Evolutionary conservation across 1,284 basidiomycete species (phyloP).

Genomic region (Fomitopsis betulina): DNA sequence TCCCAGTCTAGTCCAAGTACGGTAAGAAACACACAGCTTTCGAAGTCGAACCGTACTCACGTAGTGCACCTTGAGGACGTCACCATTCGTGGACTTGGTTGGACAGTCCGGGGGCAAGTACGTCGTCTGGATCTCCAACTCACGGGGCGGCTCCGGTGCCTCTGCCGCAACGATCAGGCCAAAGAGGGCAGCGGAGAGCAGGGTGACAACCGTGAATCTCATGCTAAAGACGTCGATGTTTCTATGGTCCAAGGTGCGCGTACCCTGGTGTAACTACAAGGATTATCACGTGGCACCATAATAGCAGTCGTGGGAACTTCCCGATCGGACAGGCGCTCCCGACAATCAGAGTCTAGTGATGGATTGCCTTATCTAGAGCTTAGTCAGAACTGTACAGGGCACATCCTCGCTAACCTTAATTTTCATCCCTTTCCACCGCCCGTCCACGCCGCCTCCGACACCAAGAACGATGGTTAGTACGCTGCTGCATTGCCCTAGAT

Average conservation of each 20-base stretch:
- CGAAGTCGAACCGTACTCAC: slow-evolving; percentile 40
- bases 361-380: slow-evolving; percentile 17
- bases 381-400: slow-evolving; percentile 37
- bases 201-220: slow-evolving; percentile 15
- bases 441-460: slow-evolving; percentile 25
- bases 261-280: not conserved
- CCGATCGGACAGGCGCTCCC: not conserved
- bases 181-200: slow-evolving; percentile 35
- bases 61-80: slow-evolving; percentile 74
- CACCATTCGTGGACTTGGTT: slow-evolving; percentile 56
- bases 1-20: slow-evolving; percentile 58
- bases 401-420: slow-evolving; percentile 28
- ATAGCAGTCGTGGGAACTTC: slow-evolving; percentile 15
- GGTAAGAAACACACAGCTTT: not conserved
- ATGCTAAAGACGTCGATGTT: slow-evolving; percentile 6
- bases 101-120: slow-evolving; percentile 57
- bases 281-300: not conserved
- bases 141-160: slow-evolving; percentile 40
- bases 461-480: slow-evolving; percentile 29
- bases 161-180: slow-evolving; percentile 33
- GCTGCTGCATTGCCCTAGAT: slow-evolving; percentile 1
- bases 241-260: not conserved
- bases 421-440: slow-evolving; percentile 26
- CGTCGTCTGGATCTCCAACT: slow-evolving; percentile 60
- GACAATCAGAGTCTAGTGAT: not conserved